Conservation (phyloP, 106 monocot species). For the Allium sativum region DNA sequence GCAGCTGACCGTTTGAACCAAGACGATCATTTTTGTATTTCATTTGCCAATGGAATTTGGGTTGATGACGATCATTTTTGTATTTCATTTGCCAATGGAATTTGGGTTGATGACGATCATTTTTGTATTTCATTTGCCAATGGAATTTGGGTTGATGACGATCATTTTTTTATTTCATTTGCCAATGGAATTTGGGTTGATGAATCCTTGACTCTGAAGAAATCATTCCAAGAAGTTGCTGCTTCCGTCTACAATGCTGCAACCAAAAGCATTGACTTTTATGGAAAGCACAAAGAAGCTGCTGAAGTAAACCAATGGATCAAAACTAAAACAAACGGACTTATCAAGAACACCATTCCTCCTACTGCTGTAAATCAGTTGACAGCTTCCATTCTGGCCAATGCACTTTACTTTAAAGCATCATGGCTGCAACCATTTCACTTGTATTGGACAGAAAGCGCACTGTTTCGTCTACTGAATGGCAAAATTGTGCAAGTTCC, state of each 20-base stretch:
- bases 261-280: constrained; percentile 14
- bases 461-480: constrained; percentile 13
- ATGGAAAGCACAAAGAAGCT: not conserved
- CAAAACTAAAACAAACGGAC: constrained; percentile 1
- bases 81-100: too few species aligned
- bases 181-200: too few species aligned
- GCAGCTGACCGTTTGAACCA: not conserved
- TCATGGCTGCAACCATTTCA: constrained; percentile 19
- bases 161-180: not conserved
- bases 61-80: too few species aligned
- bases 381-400: constrained; percentile 10
- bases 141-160: constrained; percentile 21
- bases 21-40: not conserved
- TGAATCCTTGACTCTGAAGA: constrained; percentile 7
- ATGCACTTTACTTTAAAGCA: constrained; percentile 31
- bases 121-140: too few species aligned
- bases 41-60: too few species aligned
- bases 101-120: too few species aligned
- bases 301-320: constrained; percentile 9
- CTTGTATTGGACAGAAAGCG: not conserved
- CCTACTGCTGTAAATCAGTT: not conserved
- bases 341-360: constrained; percentile 16
- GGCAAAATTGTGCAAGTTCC: constrained; percentile 8
- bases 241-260: constrained; percentile 10
- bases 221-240: constrained; percentile 1